Evolutionary conservation across 169 alveolate genomes (phyloP), one percentile per base, ranked within the genome.

Genomic region (Cryptosporidium viatorum): DNA sequence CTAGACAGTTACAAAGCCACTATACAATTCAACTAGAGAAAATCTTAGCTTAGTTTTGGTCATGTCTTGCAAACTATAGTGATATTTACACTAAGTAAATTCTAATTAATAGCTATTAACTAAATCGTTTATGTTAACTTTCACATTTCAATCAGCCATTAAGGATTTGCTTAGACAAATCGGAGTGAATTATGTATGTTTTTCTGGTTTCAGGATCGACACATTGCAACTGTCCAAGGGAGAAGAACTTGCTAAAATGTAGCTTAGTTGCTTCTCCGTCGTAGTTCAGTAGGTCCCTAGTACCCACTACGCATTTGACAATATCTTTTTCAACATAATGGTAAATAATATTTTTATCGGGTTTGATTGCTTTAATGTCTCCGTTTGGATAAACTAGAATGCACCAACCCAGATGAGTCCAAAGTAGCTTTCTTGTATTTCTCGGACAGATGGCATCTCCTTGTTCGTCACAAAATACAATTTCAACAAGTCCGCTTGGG

Each of bases 401-500:
- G 45, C 89, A 80, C 89, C 89, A 80, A 29, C 75, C 75, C 3
- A 80, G 41, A 43, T 65, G 89, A 14, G 62, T 80, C 89, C 89
- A 80, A 12, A 80, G 41, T 41, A 80, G 29, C 55, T 65, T 80
- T 48, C 89, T 80, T 21, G 89, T 80, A 23, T 80, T 80, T 48
- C 9, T 67, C 0, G 89, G 89, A 26, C 89, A 80, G 14, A 62
- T 33, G 5, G 89, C 18, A 29, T 43, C 21, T 16, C 26, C 55
- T 12, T 58, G 51, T 9, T 80, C 89, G 16, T 65, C 75, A 8
- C 16, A 43, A 48, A 62, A 80, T 62, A 65, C 89, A 80, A 80
- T 67, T 62, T 80, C 89, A 18, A 80, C 68, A 33, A 80, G 67
- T 45, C 89, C 89, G 26, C 89, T 80, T 41, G 89, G 89, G 26